Percentiles rank a stretch among this genome's conserved stretches.
phyloP scores from a whole-genome alignment of 257 asterid genomes.

The Nicotiana sylvestris region DNA sequence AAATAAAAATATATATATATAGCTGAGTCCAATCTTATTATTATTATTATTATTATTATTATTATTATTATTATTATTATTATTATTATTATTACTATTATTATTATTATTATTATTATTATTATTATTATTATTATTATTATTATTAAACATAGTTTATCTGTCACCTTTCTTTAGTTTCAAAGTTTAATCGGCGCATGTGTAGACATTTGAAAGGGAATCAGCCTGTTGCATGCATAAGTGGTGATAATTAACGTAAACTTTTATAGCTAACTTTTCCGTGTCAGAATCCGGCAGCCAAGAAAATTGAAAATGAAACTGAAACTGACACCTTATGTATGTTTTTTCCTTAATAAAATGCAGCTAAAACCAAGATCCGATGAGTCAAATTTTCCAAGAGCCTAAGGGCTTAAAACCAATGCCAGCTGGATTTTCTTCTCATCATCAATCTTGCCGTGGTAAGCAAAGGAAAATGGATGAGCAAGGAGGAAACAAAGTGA shows the following conservation, averaged over 20 bases:
- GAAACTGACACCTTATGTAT: neutral
- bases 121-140: neutral
- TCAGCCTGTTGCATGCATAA: neutral
- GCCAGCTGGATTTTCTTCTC: conserved; percentile 7
- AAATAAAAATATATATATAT: neutral
- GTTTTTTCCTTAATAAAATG: neutral
- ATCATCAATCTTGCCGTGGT: conserved; percentile 8
- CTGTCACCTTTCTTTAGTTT: neutral
- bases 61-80: neutral
- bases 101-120: too few species aligned
- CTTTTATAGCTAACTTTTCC: neutral
- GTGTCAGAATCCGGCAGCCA: neutral
- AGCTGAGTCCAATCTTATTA: neutral
- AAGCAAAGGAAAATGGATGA: conserved; percentile 42
- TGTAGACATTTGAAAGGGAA: neutral
- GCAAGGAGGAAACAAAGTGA: conserved; percentile 45
- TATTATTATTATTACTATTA: too few species aligned
- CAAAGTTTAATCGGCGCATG: neutral
- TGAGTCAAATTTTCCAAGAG: conserved; percentile 24
- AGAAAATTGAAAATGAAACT: neutral
- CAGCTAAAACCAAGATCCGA: conserved; percentile 38
- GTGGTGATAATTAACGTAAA: too few species aligned
- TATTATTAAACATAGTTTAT: neutral
- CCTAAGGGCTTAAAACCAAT: conserved; percentile 14
- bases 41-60: too few species aligned